Conservation (phyloP, 768 basidiomycete species). For the Tricholoma matsutake region DNA sequence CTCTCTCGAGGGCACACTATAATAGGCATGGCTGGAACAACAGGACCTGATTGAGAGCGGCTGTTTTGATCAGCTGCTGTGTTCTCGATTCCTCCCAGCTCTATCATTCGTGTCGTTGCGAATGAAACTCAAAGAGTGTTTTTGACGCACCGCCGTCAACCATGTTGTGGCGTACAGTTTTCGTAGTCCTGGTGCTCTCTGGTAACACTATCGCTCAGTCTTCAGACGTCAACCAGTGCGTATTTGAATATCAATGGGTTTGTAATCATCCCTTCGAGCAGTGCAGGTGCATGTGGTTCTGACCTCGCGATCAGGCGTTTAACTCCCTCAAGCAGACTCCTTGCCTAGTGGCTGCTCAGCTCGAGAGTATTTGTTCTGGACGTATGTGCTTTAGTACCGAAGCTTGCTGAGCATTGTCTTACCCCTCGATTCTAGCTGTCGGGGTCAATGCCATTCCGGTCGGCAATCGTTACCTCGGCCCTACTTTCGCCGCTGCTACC, state of each 20-base stretch:
- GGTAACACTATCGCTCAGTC: slow-evolving; percentile 22
- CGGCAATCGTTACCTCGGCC: slow-evolving; percentile 40
- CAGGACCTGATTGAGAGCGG: neutral
- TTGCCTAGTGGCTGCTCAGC: slow-evolving; percentile 47
- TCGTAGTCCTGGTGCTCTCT: neutral
- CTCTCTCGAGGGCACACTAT: no score
- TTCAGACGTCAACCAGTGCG: slow-evolving; percentile 37
- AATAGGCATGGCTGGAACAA: neutral
- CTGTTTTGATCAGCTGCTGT: neutral
- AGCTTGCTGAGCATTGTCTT: slow-evolving; percentile 1
- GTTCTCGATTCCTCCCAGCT: neutral
- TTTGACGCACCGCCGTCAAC: neutral
- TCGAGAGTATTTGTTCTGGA: slow-evolving; percentile 39
- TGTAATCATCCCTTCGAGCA: neutral
- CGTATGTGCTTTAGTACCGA: slow-evolving; percentile 23
- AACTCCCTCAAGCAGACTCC: slow-evolving; percentile 46
- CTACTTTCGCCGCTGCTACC: slow-evolving; percentile 30
- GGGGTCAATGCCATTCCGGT: slow-evolving; percentile 36
- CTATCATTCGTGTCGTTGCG: neutral
- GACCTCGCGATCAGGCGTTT: slow-evolving; percentile 26
- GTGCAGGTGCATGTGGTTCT: neutral
- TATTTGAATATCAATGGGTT: slow-evolving; percentile 37
- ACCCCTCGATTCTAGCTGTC: slow-evolving; percentile 27
- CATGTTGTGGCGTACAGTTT: slow-evolving; percentile 3
- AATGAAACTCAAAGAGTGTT: neutral